A percentile compares a stretch with the other conserved stretches of the same genome.
These are phyloP conservation scores for Cladobotryum protrusum DNA, from an alignment of 2,329 filamentous ascomycete genomes.

Conservation along the genomic window DNA sequence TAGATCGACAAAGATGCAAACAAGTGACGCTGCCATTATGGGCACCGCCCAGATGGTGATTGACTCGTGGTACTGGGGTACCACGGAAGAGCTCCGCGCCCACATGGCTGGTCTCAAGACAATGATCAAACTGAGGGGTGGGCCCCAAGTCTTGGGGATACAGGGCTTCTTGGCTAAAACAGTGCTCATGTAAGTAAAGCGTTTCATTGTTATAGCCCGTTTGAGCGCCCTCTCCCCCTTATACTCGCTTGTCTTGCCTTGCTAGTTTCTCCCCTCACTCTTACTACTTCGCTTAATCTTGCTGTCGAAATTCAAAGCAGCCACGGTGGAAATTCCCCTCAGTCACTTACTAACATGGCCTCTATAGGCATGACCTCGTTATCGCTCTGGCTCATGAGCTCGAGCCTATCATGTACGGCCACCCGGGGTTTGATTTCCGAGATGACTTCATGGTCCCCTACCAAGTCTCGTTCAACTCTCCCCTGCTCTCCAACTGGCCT, in stretches of 20 bases:
- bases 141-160: slow-evolving; percentile 39
- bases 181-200: slow-evolving; percentile 37
- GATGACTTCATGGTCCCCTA: slow-evolving; percentile 34
- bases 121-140: slow-evolving; percentile 43
- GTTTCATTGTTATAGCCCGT: not conserved
- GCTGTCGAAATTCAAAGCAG: not conserved
- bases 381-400: slow-evolving; percentile 44
- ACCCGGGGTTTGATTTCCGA: slow-evolving; percentile 35
- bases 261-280: not conserved
- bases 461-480: slow-evolving; percentile 41
- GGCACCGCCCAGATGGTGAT: slow-evolving; percentile 43
- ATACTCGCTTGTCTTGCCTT: not conserved
- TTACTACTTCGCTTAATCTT: not conserved
- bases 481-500: slow-evolving; percentile 37
- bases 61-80: slow-evolving; percentile 51
- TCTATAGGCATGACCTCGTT: slow-evolving; percentile 38
- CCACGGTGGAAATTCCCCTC: too few relatives aligned
- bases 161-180: slow-evolving; percentile 43
- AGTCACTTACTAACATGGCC: slow-evolving; percentile 13
- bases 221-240: not conserved
- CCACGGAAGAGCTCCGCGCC: slow-evolving; percentile 35
- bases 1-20: slow-evolving; percentile 26
- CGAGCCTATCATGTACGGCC: slow-evolving; percentile 35
- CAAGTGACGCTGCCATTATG: slow-evolving; percentile 40
- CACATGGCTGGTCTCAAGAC: slow-evolving; percentile 42